These are phyloP conservation scores for Solanum chaucha DNA, from an alignment of 257 asterid genomes.

Conservation along the genomic window DNA sequence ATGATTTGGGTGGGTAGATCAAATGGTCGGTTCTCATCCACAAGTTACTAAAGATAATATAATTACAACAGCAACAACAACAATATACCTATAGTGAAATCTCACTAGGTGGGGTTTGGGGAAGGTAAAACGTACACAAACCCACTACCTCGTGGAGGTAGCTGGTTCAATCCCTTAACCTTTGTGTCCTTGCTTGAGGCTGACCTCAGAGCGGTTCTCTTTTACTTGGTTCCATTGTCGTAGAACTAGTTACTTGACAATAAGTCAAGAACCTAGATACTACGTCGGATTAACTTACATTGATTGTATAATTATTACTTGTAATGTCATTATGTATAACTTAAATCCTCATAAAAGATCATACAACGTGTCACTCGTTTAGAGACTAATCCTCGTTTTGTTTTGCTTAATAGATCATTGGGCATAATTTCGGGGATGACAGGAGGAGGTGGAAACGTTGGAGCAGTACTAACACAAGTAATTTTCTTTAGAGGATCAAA, in stretches of 20 bases:
- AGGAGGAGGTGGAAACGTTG: slow-evolving; percentile 79
- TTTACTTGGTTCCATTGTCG: background rate
- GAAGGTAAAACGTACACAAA: accelerated
- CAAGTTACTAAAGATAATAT: background rate
- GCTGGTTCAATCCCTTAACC: background rate
- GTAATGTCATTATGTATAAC: background rate
- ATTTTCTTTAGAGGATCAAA: slow-evolving; percentile 70
- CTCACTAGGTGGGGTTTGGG: no score
- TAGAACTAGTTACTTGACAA: background rate
- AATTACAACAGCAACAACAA: background rate
- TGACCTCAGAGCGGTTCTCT: no score
- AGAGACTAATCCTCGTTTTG: background rate
- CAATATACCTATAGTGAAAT: no score
- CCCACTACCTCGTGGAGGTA: no score
- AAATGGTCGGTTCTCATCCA: background rate
- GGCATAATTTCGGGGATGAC: slow-evolving; percentile 82
- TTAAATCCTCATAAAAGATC: background rate
- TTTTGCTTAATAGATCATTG: slow-evolving; percentile 43
- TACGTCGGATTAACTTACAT: background rate
- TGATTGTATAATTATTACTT: background rate
- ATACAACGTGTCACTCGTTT: background rate
- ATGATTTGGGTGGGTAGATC: background rate
- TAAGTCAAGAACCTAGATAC: background rate
- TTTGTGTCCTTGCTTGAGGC: background rate
- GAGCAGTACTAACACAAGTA: slow-evolving; percentile 68